Evolutionary conservation across 805 yeast genomes (phyloP).

Genomic region (Spathaspora boniae): DNA sequence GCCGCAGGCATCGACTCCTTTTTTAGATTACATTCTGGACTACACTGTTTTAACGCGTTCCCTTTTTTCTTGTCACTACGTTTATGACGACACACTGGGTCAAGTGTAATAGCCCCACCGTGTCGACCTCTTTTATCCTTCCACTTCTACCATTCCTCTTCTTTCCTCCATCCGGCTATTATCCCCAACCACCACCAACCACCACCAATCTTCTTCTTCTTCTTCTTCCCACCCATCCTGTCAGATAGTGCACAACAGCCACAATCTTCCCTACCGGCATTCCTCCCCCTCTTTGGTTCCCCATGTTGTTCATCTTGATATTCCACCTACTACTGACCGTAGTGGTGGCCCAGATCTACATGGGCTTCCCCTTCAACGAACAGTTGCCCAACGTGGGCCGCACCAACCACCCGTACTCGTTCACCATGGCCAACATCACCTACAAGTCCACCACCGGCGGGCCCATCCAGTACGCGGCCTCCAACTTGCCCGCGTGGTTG

Average conservation of each 20-base stretch:
- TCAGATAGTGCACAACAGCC: background rate
- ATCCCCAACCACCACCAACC: background rate
- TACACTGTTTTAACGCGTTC: too few relatives aligned
- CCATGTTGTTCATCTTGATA: constrained; percentile 8
- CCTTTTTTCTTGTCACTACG: too few relatives aligned
- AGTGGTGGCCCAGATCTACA: constrained; percentile 45
- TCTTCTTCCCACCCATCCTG: background rate
- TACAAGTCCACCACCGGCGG: constrained; percentile 42
- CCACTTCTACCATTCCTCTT: background rate
- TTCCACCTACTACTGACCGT: constrained; percentile 10
- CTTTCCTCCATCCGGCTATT: background rate
- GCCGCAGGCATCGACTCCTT: too few relatives aligned
- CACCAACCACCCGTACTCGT: constrained; percentile 55
- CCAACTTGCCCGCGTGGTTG: constrained; percentile 74
- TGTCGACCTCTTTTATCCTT: too few relatives aligned
- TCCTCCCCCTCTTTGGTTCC: background rate
- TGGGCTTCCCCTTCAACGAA: constrained; percentile 73
- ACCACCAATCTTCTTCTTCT: background rate
- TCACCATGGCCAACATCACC: constrained; percentile 69
- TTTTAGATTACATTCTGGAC: too few relatives aligned
- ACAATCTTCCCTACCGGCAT: background rate
- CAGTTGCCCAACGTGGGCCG: constrained; percentile 91
- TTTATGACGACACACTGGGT: too few relatives aligned
- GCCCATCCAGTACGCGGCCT: constrained; percentile 51
- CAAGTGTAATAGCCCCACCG: too few relatives aligned